Evolutionary conservation across 768 basidiomycete species (phyloP), one percentile per base, ranked within the genome.

Genomic region (Kwoniella sp.): DNA sequence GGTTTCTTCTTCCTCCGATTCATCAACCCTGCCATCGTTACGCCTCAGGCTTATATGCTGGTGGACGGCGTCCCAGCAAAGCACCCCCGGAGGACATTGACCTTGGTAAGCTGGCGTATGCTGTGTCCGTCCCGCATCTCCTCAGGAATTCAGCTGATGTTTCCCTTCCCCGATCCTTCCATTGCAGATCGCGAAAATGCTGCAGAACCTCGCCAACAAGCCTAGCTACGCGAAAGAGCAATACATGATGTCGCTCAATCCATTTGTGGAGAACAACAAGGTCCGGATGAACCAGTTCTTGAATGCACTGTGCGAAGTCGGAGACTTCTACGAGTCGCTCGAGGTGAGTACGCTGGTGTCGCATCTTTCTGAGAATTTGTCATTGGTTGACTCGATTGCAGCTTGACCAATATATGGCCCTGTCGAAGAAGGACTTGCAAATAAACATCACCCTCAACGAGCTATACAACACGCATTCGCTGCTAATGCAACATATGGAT

Each of bases 371-470:
- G 7, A 22, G 3, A 29, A 63, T 60, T 47, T 65, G 15, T 28
- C 23, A 28, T 12, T 55, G 52, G 26, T 4, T 30, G 2, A 22
- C 34, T 34, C n/a, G 30, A 15, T 7, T 28, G 2, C 71, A 96
- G 95, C 95, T 98, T 89, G 96, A 99, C 82, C 96, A 98, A 84
- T 99, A 99, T 81, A 97, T 99, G 93, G 96, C 96, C 9, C 84
- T 99, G 63, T 97, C 94, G 65, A 99, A 99, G 86, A 98, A 98
- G 82, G 96, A 98, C 79, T 85, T 98, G 65, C 88, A 90, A 85
- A 98, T 99, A 82, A 92, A 93, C 82, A 99, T 99, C 79, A 98
- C 96, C 7, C 83, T 98, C 82, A 99, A 99, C 79, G 96, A 99
- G 85, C 78, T 99, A 84, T 98, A 97, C 82, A 98, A 98, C 83